phyloP scores from a whole-genome alignment of 768 basidiomycete genomes.

The Trametes gibbosa region DNA sequence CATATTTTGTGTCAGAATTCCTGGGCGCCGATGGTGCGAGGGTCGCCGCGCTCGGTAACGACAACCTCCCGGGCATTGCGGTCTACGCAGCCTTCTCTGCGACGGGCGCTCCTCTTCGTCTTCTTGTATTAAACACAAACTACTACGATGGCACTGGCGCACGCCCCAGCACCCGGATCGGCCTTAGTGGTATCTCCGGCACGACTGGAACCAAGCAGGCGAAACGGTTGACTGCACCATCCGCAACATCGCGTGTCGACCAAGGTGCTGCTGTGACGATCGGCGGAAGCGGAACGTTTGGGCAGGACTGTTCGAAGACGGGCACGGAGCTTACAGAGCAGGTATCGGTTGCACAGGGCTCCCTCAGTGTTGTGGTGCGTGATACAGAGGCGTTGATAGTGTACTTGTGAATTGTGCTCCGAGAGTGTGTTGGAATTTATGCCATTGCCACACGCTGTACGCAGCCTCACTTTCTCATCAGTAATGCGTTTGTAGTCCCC shows the following conservation, averaged over 20 bases:
- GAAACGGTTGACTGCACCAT: slow-evolving; percentile 35
- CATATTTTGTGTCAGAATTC: slow-evolving; percentile 38
- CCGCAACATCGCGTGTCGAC: slow-evolving; percentile 33
- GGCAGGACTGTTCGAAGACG: slow-evolving; percentile 23
- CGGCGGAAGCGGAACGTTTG: slow-evolving; percentile 33
- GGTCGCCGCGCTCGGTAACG: slow-evolving; percentile 36
- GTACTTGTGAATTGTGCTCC: slow-evolving; percentile 31
- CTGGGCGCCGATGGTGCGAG: slow-evolving; percentile 33
- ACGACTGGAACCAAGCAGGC: slow-evolving; percentile 23
- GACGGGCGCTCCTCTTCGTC: slow-evolving; percentile 26
- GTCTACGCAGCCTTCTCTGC: slow-evolving; percentile 32
- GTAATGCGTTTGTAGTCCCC: no score
- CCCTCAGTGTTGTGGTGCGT: slow-evolving; percentile 29
- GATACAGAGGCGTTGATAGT: slow-evolving; percentile 40
- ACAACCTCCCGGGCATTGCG: slow-evolving; percentile 27
- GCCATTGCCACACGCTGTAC: no score
- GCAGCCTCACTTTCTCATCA: no score
- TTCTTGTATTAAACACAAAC: slow-evolving; percentile 36
- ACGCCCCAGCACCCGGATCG: slow-evolving; percentile 29
- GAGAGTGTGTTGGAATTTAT: no score
- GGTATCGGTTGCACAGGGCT: slow-evolving; percentile 24
- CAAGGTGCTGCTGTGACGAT: slow-evolving; percentile 35
- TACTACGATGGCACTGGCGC: slow-evolving; percentile 35
- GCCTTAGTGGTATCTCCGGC: slow-evolving; percentile 29
- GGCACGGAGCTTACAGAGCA: slow-evolving; percentile 30